Evolutionary conservation across 1,284 basidiomycete genomes (phyloP).

Genomic region (Coniophora puteana): DNA sequence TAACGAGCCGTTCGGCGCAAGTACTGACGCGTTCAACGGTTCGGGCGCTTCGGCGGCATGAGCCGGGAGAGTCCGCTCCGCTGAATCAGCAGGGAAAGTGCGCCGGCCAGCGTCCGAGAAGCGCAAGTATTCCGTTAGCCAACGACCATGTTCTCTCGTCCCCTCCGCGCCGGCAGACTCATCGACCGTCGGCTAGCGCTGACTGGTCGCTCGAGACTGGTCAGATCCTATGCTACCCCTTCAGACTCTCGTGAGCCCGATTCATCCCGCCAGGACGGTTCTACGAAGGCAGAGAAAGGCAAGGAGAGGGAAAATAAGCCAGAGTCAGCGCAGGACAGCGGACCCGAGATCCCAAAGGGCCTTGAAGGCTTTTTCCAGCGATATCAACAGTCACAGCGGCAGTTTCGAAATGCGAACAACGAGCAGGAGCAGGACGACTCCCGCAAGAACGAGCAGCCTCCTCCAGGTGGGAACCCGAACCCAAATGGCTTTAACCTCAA

Average conservation of each 20-base stretch:
- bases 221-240: slow-evolving; percentile 41
- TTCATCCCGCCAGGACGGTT: slow-evolving; percentile 13
- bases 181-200: slow-evolving; percentile 16
- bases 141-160: slow-evolving; percentile 29
- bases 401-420: slow-evolving; percentile 29
- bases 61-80: no score
- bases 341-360: slow-evolving; percentile 40
- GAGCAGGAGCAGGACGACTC: slow-evolving; percentile 38
- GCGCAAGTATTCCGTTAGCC: no score
- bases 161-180: slow-evolving; percentile 23
- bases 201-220: slow-evolving; percentile 17
- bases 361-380: slow-evolving; percentile 80
- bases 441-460: slow-evolving; percentile 40
- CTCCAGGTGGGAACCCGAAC: slow-evolving; percentile 41
- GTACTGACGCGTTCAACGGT: no score
- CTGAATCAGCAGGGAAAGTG: no score
- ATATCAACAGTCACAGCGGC: slow-evolving; percentile 52
- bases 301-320: slow-evolving; percentile 35
- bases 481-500: slow-evolving; percentile 49
- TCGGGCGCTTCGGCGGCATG: no score
- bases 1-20: no score
- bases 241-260: slow-evolving; percentile 28
- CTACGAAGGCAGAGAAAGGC: slow-evolving; percentile 29
- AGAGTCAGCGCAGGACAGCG: slow-evolving; percentile 15
- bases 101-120: no score